Conservation (phyloP, 73 alveolate genomes). For the Paramecium bursaria region DNA sequence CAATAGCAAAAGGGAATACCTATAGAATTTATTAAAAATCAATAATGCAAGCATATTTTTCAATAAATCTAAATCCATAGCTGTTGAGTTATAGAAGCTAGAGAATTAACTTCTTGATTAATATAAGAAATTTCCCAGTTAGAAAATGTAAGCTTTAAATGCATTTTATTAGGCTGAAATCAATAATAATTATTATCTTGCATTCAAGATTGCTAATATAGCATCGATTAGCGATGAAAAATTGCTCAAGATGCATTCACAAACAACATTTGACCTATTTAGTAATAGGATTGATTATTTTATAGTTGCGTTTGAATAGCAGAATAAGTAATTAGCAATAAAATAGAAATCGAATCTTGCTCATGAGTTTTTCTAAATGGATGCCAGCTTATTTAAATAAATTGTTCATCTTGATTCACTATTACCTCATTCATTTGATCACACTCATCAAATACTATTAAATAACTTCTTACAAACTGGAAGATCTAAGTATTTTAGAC, state of each 20-base stretch:
- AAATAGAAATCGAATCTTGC: neutral
- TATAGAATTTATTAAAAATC: neutral
- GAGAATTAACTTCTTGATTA: neutral
- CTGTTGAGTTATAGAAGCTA: neutral
- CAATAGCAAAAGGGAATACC: conserved; percentile 10
- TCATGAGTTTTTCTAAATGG: conserved; percentile 8
- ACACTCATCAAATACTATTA: conserved; percentile 6
- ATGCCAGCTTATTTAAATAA: neutral
- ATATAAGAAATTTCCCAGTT: conserved; percentile 45
- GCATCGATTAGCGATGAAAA: conserved; percentile 55
- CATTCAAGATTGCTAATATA: neutral
- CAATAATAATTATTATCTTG: conserved; percentile 37
- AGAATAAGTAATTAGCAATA: neutral
- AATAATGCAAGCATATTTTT: neutral
- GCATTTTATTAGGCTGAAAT: conserved; percentile 47
- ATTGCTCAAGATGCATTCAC: conserved; percentile 25
- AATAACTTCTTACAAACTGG: conserved; percentile 8
- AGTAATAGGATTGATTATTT: conserved; percentile 7
- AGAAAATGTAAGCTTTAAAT: conserved; percentile 50
- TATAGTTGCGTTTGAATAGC: neutral
- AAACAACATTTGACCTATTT: conserved; percentile 21
- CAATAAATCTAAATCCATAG: neutral
- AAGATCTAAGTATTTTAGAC: conserved; percentile 31
- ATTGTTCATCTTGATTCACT: neutral
- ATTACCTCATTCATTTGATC: conserved; percentile 4